Base-by-base conservation (phyloP, 306 rosid species). In the Abrus precatorius region DNA sequence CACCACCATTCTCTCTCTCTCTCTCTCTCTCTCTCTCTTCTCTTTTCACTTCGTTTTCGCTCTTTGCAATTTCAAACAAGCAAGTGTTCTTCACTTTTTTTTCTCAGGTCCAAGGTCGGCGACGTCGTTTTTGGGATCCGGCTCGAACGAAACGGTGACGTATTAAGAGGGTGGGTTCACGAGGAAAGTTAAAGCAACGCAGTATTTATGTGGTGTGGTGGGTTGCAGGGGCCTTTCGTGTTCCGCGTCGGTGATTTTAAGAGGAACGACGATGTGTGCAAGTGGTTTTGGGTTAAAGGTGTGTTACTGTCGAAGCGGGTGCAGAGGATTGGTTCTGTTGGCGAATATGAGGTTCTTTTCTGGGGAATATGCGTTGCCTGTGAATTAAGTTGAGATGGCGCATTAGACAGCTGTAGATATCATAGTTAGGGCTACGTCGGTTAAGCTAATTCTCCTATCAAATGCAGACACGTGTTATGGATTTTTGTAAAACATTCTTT, bases 91-190 rank as follows among this genome's bases (percentile, higher is more conserved):
- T 32, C 40, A 5, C 74, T 5, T 41, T 20, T 20, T 20, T 20
- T 48, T 66, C 9, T 41, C 13, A 3, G 59, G 20, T 1, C 3
- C 69, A 57, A n/a, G 27, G 52, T 45, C 34, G 7, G 36, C 87
- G 83, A 79, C 87, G 89, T 70, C 89, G 89, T 86, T 79, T 83
- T 68, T 0, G 6, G 2, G 56, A 10, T 41, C 62, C 54, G 30
- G 45, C 32, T 40, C 5, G 20, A 20, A 4, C 1, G 54, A 57
- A 71, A 65, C 83, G 81, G 0, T 79, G 79, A 9, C 83, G 82
- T 77, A 36, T 74, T 38, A 0, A 0, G 9, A 14, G 0, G 28
- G 68, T 68, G 55, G 59, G 60, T 59, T 74, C 59, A 43, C 27
- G 72, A 20, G 63, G 49, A 40, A 62, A 41, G 33, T 14, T 29